Conservation (phyloP, 352 stramenopile species). For the Aphanomyces euteiches region DNA sequence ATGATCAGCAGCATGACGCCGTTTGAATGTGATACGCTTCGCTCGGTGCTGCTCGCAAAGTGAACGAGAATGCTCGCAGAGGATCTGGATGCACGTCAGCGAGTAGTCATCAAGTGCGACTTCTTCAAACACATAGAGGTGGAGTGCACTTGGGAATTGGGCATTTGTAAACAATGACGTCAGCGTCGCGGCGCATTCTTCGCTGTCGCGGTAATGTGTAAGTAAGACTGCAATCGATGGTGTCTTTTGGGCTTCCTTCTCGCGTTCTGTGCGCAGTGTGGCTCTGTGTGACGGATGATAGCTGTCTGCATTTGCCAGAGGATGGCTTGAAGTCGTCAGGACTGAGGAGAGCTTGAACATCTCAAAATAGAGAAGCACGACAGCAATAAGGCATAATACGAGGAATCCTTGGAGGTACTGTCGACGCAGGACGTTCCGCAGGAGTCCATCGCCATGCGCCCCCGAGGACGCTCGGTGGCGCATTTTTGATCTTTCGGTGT, state of each 20-base stretch:
- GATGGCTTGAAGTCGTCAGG: neutral
- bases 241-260: neutral
- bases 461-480: too few relatives aligned
- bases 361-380: constrained; percentile 25
- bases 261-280: neutral
- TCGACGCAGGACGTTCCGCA: too few relatives aligned
- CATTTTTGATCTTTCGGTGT: too few relatives aligned
- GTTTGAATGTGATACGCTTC: constrained; percentile 49
- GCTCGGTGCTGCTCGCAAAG: constrained; percentile 48
- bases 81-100: constrained; percentile 54
- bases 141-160: neutral
- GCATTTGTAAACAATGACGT: constrained; percentile 23
- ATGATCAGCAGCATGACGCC: constrained; percentile 56
- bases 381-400: constrained; percentile 13
- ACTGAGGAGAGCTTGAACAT: constrained; percentile 21
- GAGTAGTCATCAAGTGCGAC: constrained; percentile 49
- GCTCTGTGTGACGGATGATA: neutral
- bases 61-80: constrained; percentile 46
- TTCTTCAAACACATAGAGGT: constrained; percentile 68
- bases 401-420: constrained; percentile 14
- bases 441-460: too few relatives aligned
- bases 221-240: constrained; percentile 44
- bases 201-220: constrained; percentile 56
- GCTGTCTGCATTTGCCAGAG: neutral
- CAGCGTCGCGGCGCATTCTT: constrained; percentile 54